phyloP scores from a whole-genome alignment of 495 filamentous ascomycete genomes.

The Penicillium turbatum region DNA sequence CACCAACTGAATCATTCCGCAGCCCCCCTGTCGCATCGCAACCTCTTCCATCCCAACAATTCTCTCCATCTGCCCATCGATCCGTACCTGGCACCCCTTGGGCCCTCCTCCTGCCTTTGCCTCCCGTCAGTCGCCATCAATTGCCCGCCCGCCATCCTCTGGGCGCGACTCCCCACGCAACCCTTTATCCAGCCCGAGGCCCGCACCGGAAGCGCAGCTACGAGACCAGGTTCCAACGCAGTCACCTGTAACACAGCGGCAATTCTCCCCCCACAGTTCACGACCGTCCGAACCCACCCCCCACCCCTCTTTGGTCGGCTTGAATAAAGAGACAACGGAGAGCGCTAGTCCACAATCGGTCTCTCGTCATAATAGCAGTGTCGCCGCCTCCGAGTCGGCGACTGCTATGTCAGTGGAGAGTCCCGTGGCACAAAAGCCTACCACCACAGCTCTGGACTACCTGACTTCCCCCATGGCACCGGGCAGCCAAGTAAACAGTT shows the following conservation, averaged over 20 bases:
- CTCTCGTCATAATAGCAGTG: slow-evolving; percentile 30
- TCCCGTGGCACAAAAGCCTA: slow-evolving; percentile 17
- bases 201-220: slow-evolving; percentile 24
- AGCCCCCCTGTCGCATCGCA: slow-evolving; percentile 41
- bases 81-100: slow-evolving; percentile 46
- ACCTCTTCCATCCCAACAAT: slow-evolving; percentile 35
- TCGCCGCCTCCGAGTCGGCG: slow-evolving; percentile 14
- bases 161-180: slow-evolving; percentile 33
- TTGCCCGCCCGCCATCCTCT: slow-evolving; percentile 32
- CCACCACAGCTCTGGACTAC: slow-evolving; percentile 13
- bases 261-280: slow-evolving; percentile 26
- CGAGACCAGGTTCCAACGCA: slow-evolving; percentile 22
- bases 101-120: slow-evolving; percentile 40
- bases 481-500: slow-evolving; percentile 29
- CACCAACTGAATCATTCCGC: slow-evolving; percentile 33
- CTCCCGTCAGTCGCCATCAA: slow-evolving; percentile 35
- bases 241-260: slow-evolving; percentile 30
- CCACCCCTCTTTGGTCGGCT: slow-evolving; percentile 18
- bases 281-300: slow-evolving; percentile 29
- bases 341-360: slow-evolving; percentile 45
- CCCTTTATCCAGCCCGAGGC: slow-evolving; percentile 36
- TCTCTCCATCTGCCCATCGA: slow-evolving; percentile 37
- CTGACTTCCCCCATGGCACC: slow-evolving; percentile 17
- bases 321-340: slow-evolving; percentile 38
- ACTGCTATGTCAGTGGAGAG: slow-evolving; percentile 23